phyloP scores from a whole-genome alignment of 306 rosid species.

The Quercus alba region DNA sequence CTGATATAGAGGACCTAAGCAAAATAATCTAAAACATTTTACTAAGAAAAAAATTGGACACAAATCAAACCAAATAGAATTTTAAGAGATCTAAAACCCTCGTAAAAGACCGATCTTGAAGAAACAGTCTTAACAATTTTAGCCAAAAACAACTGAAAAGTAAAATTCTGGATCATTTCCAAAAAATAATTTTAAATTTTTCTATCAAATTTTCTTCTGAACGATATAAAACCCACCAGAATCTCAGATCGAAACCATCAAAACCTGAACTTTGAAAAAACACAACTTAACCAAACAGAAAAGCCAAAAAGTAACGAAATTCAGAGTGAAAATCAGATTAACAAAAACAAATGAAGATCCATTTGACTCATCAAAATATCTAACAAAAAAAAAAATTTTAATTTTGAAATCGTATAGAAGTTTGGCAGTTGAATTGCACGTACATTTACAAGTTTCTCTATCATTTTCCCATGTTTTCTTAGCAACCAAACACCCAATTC shows the following conservation, averaged over 20 bases:
- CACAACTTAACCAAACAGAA: neutral
- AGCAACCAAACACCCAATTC: constrained; percentile 13
- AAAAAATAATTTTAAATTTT: neutral
- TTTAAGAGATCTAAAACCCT: constrained; percentile 38
- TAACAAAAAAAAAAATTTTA: neutral
- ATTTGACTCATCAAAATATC: constrained; percentile 12
- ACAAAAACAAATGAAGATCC: constrained; percentile 16
- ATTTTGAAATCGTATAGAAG: constrained; percentile 17
- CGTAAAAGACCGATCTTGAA: constrained; percentile 22
- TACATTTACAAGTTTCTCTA: constrained; percentile 3
- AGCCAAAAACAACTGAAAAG: neutral
- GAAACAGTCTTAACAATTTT: constrained; percentile 6
- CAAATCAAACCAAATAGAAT: constrained; percentile 13
- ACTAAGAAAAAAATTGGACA: constrained; percentile 4
- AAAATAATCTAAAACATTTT: constrained; percentile 3
- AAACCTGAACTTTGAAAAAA: constrained; percentile 14
- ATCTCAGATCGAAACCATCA: constrained; percentile 46
- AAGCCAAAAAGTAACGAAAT: neutral
- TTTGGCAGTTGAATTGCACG: constrained; percentile 11
- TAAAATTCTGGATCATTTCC: neutral
- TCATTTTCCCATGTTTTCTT: constrained; percentile 10
- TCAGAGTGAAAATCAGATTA: neutral
- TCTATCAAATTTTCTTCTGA: neutral
- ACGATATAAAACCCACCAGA: constrained; percentile 2
- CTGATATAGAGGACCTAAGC: constrained; percentile 10